Base-by-base conservation (phyloP, 208 protist genomes). In the Trypanosoma melophagium region DNA sequence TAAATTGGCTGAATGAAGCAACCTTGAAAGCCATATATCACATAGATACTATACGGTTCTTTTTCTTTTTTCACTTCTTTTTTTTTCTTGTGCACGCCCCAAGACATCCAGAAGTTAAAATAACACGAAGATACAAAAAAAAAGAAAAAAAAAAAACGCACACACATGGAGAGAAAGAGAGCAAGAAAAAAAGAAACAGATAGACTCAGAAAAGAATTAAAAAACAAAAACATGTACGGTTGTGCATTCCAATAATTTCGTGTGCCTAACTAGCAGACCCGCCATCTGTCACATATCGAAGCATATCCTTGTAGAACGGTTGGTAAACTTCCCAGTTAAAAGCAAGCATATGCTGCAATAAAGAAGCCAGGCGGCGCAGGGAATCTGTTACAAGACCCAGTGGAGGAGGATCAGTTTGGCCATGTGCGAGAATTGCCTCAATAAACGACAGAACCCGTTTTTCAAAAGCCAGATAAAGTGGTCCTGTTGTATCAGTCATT, bases 261-360 rank as follows among this genome's bases (percentile, higher is more conserved):
- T 55, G 1, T 55, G n/a, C n/a, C 28, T 25, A 60, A 47, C 8
- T 50, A 66, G 63, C n/a, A 28, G 17, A 4, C 12, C 52, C 38
- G 1, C 55, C 28, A 19, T 71, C 69, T 24, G 44, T 16, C 13
- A 75, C 14, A 19, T 62, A 38, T 10, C 71, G 66, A 9, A 84
- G 28, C n/a, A 93, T 51, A 42, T 80, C 62, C 13, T 72, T 66
- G 62, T 93, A 91, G 52, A 72, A 83, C 0, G 77, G 80, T 21
- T 69, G 44, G 71, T 93, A 93, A 55, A 93, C 83, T 61, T 91
- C 85, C 83, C 85, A 89, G 63, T 93, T 80, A 67, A 93, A 91
- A 13, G 63, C 13, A 44, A 93, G 68, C 62, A 74, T 72, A 49
- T 57, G 64, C 14, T 76, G 69, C 60, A 93, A 61, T 25, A 81